Evolutionary conservation across 2,329 filamentous ascomycete species (phyloP).

Genomic region (Neofusicoccum ribis): DNA sequence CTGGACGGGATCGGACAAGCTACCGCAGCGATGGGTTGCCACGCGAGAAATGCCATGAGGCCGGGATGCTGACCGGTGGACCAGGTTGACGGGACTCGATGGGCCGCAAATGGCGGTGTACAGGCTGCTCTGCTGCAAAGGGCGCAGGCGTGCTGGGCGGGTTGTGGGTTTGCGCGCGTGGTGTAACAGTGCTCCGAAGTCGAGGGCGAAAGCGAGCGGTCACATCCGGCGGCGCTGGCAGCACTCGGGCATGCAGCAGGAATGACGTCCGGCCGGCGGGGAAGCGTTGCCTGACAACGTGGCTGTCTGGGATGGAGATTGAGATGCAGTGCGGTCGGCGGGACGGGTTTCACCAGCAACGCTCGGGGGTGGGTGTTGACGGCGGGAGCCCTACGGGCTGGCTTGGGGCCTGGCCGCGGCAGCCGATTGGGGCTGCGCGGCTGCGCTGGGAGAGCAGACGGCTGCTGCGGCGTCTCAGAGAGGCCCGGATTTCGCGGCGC

Average conservation of each 20-base stretch:
- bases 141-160: background rate
- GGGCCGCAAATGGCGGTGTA: slow-evolving; percentile 18
- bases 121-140: slow-evolving; percentile 5
- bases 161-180: background rate
- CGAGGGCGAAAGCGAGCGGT: slow-evolving; percentile 2
- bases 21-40: slow-evolving; percentile 21
- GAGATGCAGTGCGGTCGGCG: background rate
- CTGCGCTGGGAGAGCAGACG: background rate
- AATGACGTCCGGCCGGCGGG: slow-evolving; percentile 11
- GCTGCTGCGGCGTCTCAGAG: background rate
- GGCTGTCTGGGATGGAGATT: slow-evolving; percentile 11
- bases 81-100: slow-evolving; percentile 16
- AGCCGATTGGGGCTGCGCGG: background rate
- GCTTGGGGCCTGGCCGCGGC: background rate
- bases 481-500: slow-evolving; percentile 5
- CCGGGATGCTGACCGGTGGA: slow-evolving; percentile 8
- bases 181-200: slow-evolving; percentile 12
- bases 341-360: slow-evolving; percentile 13
- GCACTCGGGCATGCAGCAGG: background rate
- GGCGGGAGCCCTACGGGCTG: background rate
- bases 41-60: slow-evolving; percentile 20
- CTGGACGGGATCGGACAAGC: slow-evolving; percentile 10
- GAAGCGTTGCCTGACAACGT: slow-evolving; percentile 16
- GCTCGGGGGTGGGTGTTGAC: background rate
- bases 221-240: background rate